phyloP scores from a whole-genome alignment of 1,284 basidiomycete species.

The Cryptococcus deneoformans region DNA sequence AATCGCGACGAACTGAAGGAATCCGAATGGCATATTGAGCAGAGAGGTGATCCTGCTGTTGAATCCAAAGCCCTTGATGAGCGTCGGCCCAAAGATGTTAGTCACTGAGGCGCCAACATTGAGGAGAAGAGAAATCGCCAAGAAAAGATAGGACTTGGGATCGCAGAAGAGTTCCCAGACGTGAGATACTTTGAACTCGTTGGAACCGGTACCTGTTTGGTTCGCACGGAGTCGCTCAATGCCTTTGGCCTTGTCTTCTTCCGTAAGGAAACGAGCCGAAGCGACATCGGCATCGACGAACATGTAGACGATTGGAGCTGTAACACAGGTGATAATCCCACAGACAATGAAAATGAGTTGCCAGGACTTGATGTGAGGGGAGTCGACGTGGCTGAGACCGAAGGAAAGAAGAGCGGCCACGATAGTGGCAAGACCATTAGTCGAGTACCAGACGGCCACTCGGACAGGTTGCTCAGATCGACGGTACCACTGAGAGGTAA shows the following conservation, averaged over 20 bases:
- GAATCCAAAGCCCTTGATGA: constrained; percentile 40
- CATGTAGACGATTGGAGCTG: constrained; percentile 41
- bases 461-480: constrained; percentile 47
- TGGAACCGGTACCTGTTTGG: constrained; percentile 44
- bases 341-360: constrained; percentile 48
- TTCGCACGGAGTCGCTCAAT: constrained; percentile 51
- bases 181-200: constrained; percentile 48
- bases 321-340: constrained; percentile 31
- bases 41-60: constrained; percentile 33
- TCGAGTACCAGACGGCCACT: constrained; percentile 45
- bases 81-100: constrained; percentile 34
- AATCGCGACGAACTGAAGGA: constrained; percentile 40
- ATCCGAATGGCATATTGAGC: constrained; percentile 51
- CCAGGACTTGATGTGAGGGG: constrained; percentile 34
- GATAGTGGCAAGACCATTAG: constrained; percentile 46
- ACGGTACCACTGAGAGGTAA: constrained; percentile 50
- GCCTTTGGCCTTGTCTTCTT: constrained; percentile 46
- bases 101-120: constrained; percentile 37
- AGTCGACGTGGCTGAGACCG: constrained; percentile 39
- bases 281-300: constrained; percentile 42
- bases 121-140: constrained; percentile 39
- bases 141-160: constrained; percentile 44
- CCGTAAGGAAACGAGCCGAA: constrained; percentile 44
- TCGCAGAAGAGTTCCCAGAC: constrained; percentile 45
- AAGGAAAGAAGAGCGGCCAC: constrained; percentile 38